Base-by-base conservation (phyloP, 2,329 filamentous ascomycete genomes). In the Colletotrichum gloeosporioides region DNA sequence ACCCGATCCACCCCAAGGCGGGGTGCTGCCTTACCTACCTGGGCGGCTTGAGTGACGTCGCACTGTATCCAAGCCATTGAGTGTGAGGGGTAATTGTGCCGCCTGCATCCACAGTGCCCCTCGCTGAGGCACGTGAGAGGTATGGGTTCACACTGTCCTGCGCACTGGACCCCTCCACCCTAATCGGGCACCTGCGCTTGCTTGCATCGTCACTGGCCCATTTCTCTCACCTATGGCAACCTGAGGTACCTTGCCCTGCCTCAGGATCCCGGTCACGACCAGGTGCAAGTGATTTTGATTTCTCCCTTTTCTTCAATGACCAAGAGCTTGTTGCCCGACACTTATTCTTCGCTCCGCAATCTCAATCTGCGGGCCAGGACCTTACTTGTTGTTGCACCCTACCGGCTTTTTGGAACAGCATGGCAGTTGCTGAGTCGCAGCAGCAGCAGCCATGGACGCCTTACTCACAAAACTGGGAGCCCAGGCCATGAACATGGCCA, bases 401-500 rank as follows among this genome's bases (percentile, higher is more conserved):
- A 53, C 27, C 18, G 27, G 55, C 34, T 36, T n/a, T 31, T 59
- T 32, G 34, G 25, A 59, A 27, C 74, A 77, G 55, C 57, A 71
- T 75, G 70, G 65, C 69, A 68, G 16, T 70, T 73, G 31, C 18
- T 53, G 59, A 71, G 44, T 49, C 10, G 18, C 39, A 34, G 32
- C 34, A 22, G 18, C 44, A 49, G 39, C 55, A 68, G 55, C 77
- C 75, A 98, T 98, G 95, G 95, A 98, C 83, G 89, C 89, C 70
- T 88, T 92, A 77, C 85, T 92, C 73, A 81, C 88, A 66, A 84
- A 86, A 61, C 83, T 92, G 75, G 90, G 90, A 77, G 84, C 88
- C 65, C 95, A 98, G 86, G 95, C 95, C 66, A 93, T 98, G 90
- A 98, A 95, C 86, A 98, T 97, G 90, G 96, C 96, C 83, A 96